Percentiles rank a stretch among this genome's conserved stretches.
Conservation (phyloP, 768 basidiomycete species). For the Pleurotus eryngii region DNA sequence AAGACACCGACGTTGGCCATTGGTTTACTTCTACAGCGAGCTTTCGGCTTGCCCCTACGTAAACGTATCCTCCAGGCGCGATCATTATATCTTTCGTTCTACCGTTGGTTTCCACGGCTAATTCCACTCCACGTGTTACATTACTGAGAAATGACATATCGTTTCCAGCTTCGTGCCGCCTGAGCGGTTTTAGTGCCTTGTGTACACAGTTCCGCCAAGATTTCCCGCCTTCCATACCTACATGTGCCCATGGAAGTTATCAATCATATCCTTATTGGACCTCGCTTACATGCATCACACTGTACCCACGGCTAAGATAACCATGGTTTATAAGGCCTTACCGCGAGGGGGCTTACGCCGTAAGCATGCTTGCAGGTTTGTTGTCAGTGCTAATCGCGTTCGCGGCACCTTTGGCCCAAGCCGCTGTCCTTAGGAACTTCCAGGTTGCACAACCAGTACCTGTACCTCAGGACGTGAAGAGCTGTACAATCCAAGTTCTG, state of each 20-base stretch:
- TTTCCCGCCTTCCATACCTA: neutral
- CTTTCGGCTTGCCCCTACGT: no score
- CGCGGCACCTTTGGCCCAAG: constrained; percentile 10
- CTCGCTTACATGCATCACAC: neutral
- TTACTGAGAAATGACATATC: neutral
- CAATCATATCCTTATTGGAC: neutral
- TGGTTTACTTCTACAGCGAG: neutral
- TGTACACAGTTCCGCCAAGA: neutral
- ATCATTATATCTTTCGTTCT: no score
- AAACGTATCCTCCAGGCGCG: no score
- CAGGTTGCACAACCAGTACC: constrained; percentile 74
- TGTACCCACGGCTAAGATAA: neutral
- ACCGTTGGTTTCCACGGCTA: no score
- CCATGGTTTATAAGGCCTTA: neutral
- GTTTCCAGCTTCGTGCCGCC: neutral
- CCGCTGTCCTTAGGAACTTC: constrained; percentile 56
- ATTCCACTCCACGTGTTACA: no score
- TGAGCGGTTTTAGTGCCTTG: neutral
- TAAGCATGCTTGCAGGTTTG: neutral
- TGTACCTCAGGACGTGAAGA: constrained; percentile 54
- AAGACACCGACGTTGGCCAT: neutral
- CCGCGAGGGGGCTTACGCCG: no score
- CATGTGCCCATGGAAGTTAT: neutral
- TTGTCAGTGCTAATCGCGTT: neutral
- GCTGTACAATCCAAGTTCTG: constrained; percentile 64